Percentiles rank a stretch among this genome's conserved stretches.
Conservation (phyloP, 805 yeast species). For the Lachancea cidri region DNA sequence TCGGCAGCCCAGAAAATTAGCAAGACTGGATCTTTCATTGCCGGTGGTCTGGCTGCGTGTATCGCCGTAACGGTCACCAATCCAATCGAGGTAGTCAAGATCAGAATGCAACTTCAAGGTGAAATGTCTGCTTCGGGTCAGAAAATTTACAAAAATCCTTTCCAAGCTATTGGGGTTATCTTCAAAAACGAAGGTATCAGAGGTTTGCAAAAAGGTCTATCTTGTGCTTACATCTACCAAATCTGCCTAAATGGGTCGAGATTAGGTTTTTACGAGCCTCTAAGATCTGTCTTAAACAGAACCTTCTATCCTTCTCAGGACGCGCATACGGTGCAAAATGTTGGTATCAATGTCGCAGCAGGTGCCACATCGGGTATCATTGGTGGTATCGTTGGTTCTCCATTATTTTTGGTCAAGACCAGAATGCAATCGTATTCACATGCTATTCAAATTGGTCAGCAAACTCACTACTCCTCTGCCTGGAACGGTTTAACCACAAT, state of each 20-base stretch:
- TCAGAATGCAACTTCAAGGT: constrained; percentile 95
- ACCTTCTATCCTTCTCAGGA: constrained; percentile 48
- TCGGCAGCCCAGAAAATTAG: constrained; percentile 56
- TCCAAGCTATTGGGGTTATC: constrained; percentile 75
- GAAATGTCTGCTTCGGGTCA: constrained; percentile 58
- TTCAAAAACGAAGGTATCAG: constrained; percentile 75
- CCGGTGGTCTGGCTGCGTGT: constrained; percentile 94
- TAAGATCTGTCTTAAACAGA: constrained; percentile 54
- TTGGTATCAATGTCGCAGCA: constrained; percentile 61
- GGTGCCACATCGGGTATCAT: constrained; percentile 84
- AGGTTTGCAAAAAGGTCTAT: constrained; percentile 85
- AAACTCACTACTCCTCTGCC: constrained; percentile 74
- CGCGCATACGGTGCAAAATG: constrained; percentile 44
- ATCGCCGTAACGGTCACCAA: constrained; percentile 96
- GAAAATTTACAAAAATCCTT: constrained; percentile 70
- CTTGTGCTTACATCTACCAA: constrained; percentile 88
- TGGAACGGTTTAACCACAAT: constrained; percentile 64
- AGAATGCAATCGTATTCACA: constrained; percentile 92
- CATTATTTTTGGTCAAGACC: constrained; percentile 87
- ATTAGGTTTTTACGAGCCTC: constrained; percentile 90
- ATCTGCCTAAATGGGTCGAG: constrained; percentile 90
- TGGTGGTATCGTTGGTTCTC: constrained; percentile 88
- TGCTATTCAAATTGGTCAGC: constrained; percentile 73
- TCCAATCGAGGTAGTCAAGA: constrained; percentile 92
- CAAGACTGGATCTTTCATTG: constrained; percentile 73